A percentile compares a stretch with the other conserved stretches of the same genome.
Evolutionary conservation across 192 early-diverging fungal species (phyloP).

Genomic region (Coemansia sp.): DNA sequence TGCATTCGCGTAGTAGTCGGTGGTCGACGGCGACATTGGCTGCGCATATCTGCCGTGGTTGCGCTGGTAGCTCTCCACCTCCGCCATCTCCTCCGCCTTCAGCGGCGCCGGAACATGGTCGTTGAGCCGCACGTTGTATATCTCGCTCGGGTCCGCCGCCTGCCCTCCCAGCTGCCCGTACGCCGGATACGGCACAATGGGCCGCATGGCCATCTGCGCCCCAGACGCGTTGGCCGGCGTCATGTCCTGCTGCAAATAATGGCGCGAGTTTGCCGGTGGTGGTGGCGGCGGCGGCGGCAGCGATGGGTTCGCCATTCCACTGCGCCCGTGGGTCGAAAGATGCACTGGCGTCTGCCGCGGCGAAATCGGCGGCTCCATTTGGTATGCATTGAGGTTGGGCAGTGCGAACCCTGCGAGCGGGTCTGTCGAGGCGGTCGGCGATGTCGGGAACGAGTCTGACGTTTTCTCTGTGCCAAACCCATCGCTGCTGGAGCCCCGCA

Average conservation of each 20-base stretch:
- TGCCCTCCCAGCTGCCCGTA: constrained; percentile 15
- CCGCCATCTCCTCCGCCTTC: constrained; percentile 46
- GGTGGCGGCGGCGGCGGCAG: constrained; percentile 25
- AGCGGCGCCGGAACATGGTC: constrained; percentile 45
- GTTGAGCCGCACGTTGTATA: constrained; percentile 46
- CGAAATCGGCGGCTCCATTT: constrained; percentile 28
- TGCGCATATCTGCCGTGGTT: constrained; percentile 13
- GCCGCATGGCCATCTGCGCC: constrained; percentile 8
- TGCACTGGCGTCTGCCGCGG: constrained; percentile 41
- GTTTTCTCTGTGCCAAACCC: constrained; percentile 42
- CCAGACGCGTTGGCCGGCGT: not conserved
- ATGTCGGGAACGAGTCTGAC: constrained; percentile 38
- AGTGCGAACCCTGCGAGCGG: constrained; percentile 21
- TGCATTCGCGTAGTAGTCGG: constrained; percentile 40
- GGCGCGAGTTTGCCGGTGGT: constrained; percentile 9
- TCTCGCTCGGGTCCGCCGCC: constrained; percentile 21
- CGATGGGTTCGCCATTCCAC: not conserved
- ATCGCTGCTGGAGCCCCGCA: constrained; percentile 42
- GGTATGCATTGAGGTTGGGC: constrained; percentile 25
- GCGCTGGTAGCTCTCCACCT: constrained; percentile 26
- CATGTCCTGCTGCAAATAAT: constrained; percentile 17
- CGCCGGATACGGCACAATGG: constrained; percentile 14
- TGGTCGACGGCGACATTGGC: constrained; percentile 19
- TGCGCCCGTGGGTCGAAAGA: constrained; percentile 6
- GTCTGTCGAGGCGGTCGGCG: constrained; percentile 31